Base-by-base conservation (phyloP, 1,284 basidiomycete genomes). In the Ceratobasidium sp. region DNA sequence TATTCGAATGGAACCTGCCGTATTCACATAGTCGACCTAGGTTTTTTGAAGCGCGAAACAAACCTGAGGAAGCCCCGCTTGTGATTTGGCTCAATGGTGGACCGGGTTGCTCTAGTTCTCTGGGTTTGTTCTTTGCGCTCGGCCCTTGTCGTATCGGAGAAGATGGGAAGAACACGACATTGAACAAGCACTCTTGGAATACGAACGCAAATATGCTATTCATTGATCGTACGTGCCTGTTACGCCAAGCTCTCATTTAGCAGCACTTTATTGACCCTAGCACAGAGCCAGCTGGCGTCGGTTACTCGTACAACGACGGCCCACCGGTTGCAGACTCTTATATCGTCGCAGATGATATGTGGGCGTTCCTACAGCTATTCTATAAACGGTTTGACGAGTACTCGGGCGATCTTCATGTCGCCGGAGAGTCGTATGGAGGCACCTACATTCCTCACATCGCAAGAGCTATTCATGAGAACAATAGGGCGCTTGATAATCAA, bases 301-400 rank as follows among this genome's bases (percentile, higher is more conserved):
- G 96, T 57, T 97, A 88, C 82, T 96, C 94, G 0, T 97, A 96
- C 80, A 87, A 90, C 14, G 86, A 89, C 26, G 87, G 90, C 72
- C 87, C 88, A 1, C 85, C 84, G 2, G 92, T 98, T 73, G 82
- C 84, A 80, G 86, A 82, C 77, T 85, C 85, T 32, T 84, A 83
- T 43, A 83, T 83, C 21, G 84, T 85, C 8, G 86, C 86, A 59
- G 83, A 85, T 72, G 95, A 98, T 77, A 93, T 97, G 28, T 94
- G 94, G 78, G 93, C 92, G 1, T 97, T 98, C 87, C 85, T 97
- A 61, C 85, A 95, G 78, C 87, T 98, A 52, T 98, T 98, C 87
- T 84, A 96, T 74, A 83, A 85, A 75, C 84, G 90, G 72, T 90
- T 87, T 84, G 86, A 87, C 1, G 78, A 93, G 78, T 94, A 94